Percentiles rank a stretch among this genome's conserved stretches.
These are phyloP conservation scores for Bisporella sp. DNA, from an alignment of 2,329 filamentous ascomycete species.

Conservation along the genomic window DNA sequence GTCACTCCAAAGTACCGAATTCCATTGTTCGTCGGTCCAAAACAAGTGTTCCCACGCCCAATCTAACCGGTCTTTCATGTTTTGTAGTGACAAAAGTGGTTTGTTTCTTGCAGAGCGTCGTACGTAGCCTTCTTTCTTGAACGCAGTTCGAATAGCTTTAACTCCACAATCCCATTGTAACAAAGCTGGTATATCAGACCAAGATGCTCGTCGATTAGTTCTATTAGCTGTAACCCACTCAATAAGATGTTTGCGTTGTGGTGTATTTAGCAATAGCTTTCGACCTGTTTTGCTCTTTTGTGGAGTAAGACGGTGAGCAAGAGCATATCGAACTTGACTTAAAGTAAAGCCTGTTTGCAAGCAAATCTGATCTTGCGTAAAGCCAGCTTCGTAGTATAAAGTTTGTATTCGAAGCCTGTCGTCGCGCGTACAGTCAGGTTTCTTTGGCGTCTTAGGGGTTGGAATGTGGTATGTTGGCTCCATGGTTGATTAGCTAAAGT, in stretches of 20 bases:
- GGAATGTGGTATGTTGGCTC: slow-evolving; percentile 1
- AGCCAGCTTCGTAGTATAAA: slow-evolving; percentile 9
- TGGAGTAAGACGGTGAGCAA: slow-evolving; percentile 9
- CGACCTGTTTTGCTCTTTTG: slow-evolving; percentile 6
- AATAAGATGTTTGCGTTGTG: slow-evolving; percentile 11
- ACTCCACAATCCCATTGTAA: slow-evolving; percentile 9
- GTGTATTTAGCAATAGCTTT: slow-evolving; percentile 4
- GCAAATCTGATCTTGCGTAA: slow-evolving; percentile 6
- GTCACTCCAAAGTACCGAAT: slow-evolving; percentile 6
- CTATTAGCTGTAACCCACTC: slow-evolving; percentile 8
- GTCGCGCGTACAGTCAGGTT: slow-evolving; percentile 4
- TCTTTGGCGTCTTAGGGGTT: slow-evolving; percentile 4
- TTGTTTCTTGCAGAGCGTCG: slow-evolving; percentile 6
- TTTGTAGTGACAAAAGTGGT: slow-evolving; percentile 3
- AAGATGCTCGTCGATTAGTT: slow-evolving; percentile 8
- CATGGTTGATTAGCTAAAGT: too few species aligned
- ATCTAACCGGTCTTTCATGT: slow-evolving; percentile 1
- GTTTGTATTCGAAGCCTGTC: slow-evolving; percentile 8
- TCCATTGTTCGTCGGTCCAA: slow-evolving; percentile 8
- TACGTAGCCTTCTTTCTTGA: too few species aligned
- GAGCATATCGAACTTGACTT: slow-evolving; percentile 8
- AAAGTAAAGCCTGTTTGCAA: slow-evolving; percentile 5
- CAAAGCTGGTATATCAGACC: slow-evolving; percentile 7
- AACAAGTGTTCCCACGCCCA: slow-evolving; percentile 7
- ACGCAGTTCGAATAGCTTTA: slow-evolving; percentile 8